phyloP scores from a whole-genome alignment of 768 basidiomycete genomes.

The Trametes elegans region DNA sequence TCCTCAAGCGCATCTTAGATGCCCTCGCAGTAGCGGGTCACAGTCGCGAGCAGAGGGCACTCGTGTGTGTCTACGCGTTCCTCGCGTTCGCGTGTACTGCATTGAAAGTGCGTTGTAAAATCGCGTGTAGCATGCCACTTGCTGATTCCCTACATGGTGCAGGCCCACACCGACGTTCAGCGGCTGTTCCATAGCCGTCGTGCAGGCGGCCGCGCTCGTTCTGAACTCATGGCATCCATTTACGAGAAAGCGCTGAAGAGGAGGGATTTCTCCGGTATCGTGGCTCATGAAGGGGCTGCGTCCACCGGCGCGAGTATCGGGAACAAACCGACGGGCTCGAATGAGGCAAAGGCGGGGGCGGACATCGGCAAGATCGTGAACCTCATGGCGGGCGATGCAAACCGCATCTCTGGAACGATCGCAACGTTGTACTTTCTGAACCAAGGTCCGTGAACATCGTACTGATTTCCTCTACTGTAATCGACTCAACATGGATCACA shows the following conservation, averaged over 20 bases:
- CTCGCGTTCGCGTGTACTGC: constrained; percentile 65
- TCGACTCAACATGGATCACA: constrained; percentile 19
- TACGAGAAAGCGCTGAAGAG: constrained; percentile 87
- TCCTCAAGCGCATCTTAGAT: constrained; percentile 76
- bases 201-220: constrained; percentile 65
- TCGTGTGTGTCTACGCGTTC: constrained; percentile 77
- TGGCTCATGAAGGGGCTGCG: constrained; percentile 46
- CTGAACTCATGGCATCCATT: constrained; percentile 80
- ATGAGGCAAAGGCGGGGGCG: constrained; percentile 70
- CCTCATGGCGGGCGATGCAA: constrained; percentile 81
- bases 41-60: constrained; percentile 44
- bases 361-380: constrained; percentile 90
- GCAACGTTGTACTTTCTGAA: constrained; percentile 66
- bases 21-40: constrained; percentile 37
- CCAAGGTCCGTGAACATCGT: constrained; percentile 58
- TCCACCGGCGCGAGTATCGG: constrained; percentile 32
- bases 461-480: constrained; percentile 13
- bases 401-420: constrained; percentile 50
- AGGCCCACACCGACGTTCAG: constrained; percentile 67
- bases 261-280: constrained; percentile 78
- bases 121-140: background rate
- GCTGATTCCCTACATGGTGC: background rate
- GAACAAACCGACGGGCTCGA: constrained; percentile 32
- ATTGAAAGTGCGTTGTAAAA: constrained; percentile 40
- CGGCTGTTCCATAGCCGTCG: constrained; percentile 82